Conservation (phyloP, 208 protist genomes). For the Trypanosoma grayi region DNA sequence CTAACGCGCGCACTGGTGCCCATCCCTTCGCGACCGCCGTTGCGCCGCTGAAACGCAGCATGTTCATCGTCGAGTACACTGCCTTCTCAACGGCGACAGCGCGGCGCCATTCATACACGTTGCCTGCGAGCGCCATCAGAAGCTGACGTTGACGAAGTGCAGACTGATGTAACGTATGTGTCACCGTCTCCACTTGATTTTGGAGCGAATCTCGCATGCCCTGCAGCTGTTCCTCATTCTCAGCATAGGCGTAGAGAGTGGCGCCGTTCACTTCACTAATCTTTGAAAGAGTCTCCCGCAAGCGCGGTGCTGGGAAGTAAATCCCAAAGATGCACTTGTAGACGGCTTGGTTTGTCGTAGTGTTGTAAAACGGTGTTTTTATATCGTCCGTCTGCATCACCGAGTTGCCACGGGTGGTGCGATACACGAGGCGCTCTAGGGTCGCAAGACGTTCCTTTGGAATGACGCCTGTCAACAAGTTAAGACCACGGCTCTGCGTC, state of each 20-base stretch:
- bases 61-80: slow-evolving; percentile 97
- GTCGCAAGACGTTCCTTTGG: slow-evolving; percentile 74
- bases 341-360: slow-evolving; percentile 61
- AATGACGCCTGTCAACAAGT: slow-evolving; percentile 95
- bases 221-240: slow-evolving; percentile 73
- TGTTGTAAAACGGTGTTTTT: slow-evolving; percentile 90
- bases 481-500: slow-evolving; percentile 47
- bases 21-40: slow-evolving; percentile 94
- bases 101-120: slow-evolving; percentile 85
- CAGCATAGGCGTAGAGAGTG: slow-evolving; percentile 94
- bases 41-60: slow-evolving; percentile 92
- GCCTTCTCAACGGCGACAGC: slow-evolving; percentile 94
- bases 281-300: slow-evolving; percentile 91
- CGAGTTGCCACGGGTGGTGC: slow-evolving; percentile 96
- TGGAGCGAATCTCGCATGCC: slow-evolving; percentile 65
- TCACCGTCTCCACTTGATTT: slow-evolving; percentile 71
- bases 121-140: slow-evolving; percentile 68
- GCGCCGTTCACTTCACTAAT: slow-evolving; percentile 96
- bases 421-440: slow-evolving; percentile 95
- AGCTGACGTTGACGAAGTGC: slow-evolving; percentile 65
- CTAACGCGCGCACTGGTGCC: slow-evolving; percentile 76
- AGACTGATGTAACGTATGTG: slow-evolving; percentile 71
- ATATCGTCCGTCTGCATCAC: slow-evolving; percentile 90
- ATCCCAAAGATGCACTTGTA: slow-evolving; percentile 96
- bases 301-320: slow-evolving; percentile 95